Conservation (phyloP, 306 rosid species). For the Neltuma alba region DNA sequence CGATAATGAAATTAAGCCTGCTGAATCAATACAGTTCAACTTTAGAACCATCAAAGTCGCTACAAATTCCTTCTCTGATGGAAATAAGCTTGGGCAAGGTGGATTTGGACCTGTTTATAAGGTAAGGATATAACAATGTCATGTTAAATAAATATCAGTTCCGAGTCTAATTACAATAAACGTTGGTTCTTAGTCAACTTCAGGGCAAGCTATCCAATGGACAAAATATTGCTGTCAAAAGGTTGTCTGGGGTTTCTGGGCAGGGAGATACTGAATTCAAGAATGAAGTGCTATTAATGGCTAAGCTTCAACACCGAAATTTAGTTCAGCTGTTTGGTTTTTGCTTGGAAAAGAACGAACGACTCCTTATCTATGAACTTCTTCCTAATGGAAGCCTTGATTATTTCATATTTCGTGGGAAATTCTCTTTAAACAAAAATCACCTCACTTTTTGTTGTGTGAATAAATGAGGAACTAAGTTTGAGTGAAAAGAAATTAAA, state of each 20-base stretch:
- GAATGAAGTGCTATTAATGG: too few relatives aligned
- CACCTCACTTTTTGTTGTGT: too few relatives aligned
- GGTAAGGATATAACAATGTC: conserved; percentile 15
- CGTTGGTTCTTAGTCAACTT: neutral
- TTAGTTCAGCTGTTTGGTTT: conserved; percentile 44
- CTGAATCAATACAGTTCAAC: neutral
- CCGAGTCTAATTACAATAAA: neutral
- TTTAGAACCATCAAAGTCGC: conserved; percentile 36
- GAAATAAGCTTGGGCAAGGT: conserved; percentile 47
- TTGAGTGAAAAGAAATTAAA: too few relatives aligned
- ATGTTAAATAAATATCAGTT: neutral
- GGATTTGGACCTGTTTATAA: too few relatives aligned
- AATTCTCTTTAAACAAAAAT: neutral
- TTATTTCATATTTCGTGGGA: conserved; percentile 45
- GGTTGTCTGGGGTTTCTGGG: conserved; percentile 38
- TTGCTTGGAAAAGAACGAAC: too few relatives aligned
- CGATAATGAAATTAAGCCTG: too few relatives aligned
- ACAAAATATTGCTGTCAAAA: conserved; percentile 49
- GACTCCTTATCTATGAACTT: too few relatives aligned
- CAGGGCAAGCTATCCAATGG: conserved; percentile 46
- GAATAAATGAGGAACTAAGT: neutral
- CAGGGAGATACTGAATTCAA: too few relatives aligned
- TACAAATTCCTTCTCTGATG: conserved; percentile 35
- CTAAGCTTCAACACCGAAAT: too few relatives aligned
- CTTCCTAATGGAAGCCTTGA: conserved; percentile 66